Evolutionary conservation across 306 rosid species (phyloP).

Genomic region (Inga oerstediana): DNA sequence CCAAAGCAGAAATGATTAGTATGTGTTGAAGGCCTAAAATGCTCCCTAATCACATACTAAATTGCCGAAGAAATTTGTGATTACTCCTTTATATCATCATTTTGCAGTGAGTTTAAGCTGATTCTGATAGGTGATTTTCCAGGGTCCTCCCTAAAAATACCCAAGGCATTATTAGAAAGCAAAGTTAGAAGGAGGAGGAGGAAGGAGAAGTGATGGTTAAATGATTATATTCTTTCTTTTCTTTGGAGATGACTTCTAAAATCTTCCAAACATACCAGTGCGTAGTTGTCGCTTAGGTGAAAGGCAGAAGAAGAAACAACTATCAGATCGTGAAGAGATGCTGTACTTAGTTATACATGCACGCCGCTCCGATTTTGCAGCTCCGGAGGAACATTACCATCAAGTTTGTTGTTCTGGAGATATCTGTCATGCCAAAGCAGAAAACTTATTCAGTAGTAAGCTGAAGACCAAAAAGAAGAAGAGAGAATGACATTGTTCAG

Average conservation of each 20-base stretch:
- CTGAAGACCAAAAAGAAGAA: neutral
- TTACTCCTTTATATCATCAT: neutral
- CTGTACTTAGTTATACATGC: constrained; percentile 44
- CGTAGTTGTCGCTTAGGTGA: neutral
- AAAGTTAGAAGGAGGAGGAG: neutral
- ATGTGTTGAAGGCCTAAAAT: neutral
- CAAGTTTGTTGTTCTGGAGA: constrained; percentile 46
- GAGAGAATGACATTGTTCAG: neutral
- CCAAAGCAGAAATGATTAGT: constrained; percentile 8
- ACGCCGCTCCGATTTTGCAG: constrained; percentile 31
- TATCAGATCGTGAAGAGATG: neutral
- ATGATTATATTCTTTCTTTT: neutral
- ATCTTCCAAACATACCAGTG: neutral
- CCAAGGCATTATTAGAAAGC: constrained; percentile 11
- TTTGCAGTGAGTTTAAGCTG: neutral
- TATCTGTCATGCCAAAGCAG: constrained; percentile 38
- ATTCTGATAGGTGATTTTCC: constrained; percentile 19
- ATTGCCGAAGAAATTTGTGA: neutral
- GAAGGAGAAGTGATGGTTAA: neutral
- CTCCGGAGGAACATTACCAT: constrained; percentile 30
- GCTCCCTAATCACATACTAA: constrained; percentile 20
- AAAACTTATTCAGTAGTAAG: neutral
- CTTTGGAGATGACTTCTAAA: neutral
- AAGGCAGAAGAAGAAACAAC: neutral
- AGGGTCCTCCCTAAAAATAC: constrained; percentile 34